Base-by-base conservation (phyloP, 1,284 basidiomycete genomes). In the Schizophyllum amplum region DNA sequence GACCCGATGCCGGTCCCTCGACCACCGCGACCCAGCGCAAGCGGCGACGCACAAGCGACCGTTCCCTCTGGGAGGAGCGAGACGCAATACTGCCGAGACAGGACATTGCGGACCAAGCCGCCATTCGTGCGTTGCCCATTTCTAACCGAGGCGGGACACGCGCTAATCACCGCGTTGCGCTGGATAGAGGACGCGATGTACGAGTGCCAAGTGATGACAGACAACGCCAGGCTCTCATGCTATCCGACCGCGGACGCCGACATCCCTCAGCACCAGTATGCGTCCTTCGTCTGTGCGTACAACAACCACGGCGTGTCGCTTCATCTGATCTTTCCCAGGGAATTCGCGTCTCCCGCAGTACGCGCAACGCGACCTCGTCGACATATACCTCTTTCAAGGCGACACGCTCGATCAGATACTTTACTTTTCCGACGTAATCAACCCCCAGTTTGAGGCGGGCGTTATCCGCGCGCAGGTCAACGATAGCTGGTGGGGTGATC, bases 221-320 rank as follows among this genome's bases (percentile, higher is more conserved):
- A 80, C 60, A 92, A 92, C 71, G 70, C 80, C 53, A 72, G 88
- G 57, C 74, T 82, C 49, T 87, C 89, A 5, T 92, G 90, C 68
- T 91, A 78, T 65, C 90, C 90, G 13, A 75, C 71, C 0, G 51
- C 68, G 6, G 69, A 75, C 59, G 79, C 78, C 25, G 59, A 72
- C 24, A 73, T 91, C 59, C 69, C 77, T 22, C 89, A 92, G 67
- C 79, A 84, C 65, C 69, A 88, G 58, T 89, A 81, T 76, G 81
- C 83, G 5, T 77, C 81, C 33, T 84, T 91, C 66, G 82, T 92
- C 65, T 91, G 89, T 89, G 64, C 65, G 87, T 83, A 50, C 52
- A 1, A 54, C 46, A 54, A 56, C 52, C 26, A 47, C 46, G 33
- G 33, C 33, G 33, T 42, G 33, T 42, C 33, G 17, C 33, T 58